Evolutionary conservation across 31 red algal genomes (phyloP), one percentile per base, ranked within the genome.

Genomic region (Odonthalia washingtoniensis): DNA sequence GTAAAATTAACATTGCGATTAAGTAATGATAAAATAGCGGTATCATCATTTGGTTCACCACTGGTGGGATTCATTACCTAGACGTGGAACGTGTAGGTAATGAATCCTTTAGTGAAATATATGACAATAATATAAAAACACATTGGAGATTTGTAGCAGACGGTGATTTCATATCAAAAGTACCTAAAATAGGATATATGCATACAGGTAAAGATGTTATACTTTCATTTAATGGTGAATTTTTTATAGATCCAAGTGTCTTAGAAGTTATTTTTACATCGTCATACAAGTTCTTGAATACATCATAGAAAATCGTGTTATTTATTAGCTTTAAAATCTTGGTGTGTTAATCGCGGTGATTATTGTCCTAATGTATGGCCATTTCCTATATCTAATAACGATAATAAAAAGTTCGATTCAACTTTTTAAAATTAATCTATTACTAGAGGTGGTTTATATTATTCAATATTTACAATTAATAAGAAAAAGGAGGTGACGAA

Each of bases 211-310:
- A 92, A 68, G 80, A 92, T 66, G 94, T 96, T 65, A 78, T 96
- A 12, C 84, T 96, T 36, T 92, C 82, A 17, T 84, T 82, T 45
- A 83, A 42, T 60, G 94, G 94, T 21, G 89, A 96, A 40, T 77
- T 96, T 32, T 96, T 96, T 62, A 88, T 96, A 32, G 94, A 96
- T 70, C 94, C 94, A 9, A 96, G 84, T 78, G 94, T 89, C 3
- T 68, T 96, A 26, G 94, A 96, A 40, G 84, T 96, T 60, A 87
- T 92, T 5, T 88, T 96, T 81, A 89, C 89, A 93, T 61, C 77
- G 78, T 17, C 89, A 88, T 32, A 52, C 89, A 14, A 86, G 89
- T 36, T 90, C 89, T 31, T 43, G 92, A 38, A 74, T 96, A 5
- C 90, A 93, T 74, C 94, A 96, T 74, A 72, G 90, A 33, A 96